phyloP scores from a whole-genome alignment of 176 grass and related monocot genomes.

The Rhynchospora pubera region DNA sequence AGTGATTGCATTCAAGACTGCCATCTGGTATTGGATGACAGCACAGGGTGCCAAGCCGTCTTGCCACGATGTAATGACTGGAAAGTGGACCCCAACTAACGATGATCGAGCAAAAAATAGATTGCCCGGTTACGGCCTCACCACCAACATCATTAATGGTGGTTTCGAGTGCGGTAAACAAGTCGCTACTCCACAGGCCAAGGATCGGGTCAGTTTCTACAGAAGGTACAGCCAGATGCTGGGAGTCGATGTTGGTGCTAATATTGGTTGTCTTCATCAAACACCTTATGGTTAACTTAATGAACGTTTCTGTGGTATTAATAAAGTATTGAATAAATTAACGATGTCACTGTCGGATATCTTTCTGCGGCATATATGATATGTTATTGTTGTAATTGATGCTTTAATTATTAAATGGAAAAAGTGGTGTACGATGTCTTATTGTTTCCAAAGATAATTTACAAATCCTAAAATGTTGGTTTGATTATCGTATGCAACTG shows the following conservation, averaged over 20 bases:
- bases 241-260: constrained; percentile 26
- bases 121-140: constrained; percentile 28
- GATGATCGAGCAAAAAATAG: constrained; percentile 9
- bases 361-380: too few relatives aligned
- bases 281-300: too few relatives aligned
- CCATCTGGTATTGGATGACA: constrained; percentile 28
- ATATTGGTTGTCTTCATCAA: constrained; percentile 29
- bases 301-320: too few relatives aligned
- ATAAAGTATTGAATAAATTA: too few relatives aligned
- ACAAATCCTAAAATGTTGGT: too few relatives aligned
- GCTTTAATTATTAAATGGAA: too few relatives aligned
- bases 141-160: constrained; percentile 62
- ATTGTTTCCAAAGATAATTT: too few relatives aligned
- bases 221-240: constrained; percentile 38
- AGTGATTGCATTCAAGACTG: constrained; percentile 38
- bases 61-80: constrained; percentile 34
- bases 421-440: too few relatives aligned
- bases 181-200: constrained; percentile 6
- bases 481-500: too few relatives aligned
- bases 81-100: constrained; percentile 15
- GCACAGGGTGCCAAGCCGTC: constrained; percentile 31
- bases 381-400: too few relatives aligned
- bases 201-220: constrained; percentile 42
- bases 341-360: too few relatives aligned
- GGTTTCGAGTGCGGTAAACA: constrained; percentile 34